These are phyloP conservation scores for Pterula multifida DNA, from an alignment of 1,284 basidiomycete species.

Conservation along the genomic window DNA sequence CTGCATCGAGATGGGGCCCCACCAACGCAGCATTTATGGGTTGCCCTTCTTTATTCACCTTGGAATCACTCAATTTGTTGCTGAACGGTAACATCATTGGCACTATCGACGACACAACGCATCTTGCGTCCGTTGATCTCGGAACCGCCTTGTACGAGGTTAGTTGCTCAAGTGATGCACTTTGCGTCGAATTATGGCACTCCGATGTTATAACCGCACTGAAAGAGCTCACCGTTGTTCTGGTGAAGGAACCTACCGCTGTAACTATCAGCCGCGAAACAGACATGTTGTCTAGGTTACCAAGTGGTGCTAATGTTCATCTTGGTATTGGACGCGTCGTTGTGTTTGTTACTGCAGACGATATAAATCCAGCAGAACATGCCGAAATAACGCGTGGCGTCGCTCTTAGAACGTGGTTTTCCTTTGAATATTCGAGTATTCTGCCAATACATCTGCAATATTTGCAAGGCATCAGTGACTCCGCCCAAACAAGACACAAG, in stretches of 20 bases:
- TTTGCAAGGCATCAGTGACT: slow-evolving; percentile 25
- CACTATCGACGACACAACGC: slow-evolving; percentile 31
- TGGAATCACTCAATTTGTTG: slow-evolving; percentile 41
- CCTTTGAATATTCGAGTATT: slow-evolving; percentile 51
- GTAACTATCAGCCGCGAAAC: too few species aligned
- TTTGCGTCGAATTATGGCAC: slow-evolving; percentile 68
- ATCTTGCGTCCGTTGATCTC: slow-evolving; percentile 34
- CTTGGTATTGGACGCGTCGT: slow-evolving; percentile 53
- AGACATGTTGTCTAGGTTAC: too few species aligned
- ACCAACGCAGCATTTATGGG: slow-evolving; percentile 25
- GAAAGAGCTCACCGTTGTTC: slow-evolving; percentile 13
- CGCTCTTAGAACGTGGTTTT: slow-evolving; percentile 37
- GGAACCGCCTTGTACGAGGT: slow-evolving; percentile 40
- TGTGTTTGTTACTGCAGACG: slow-evolving; percentile 60
- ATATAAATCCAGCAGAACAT: slow-evolving; percentile 63
- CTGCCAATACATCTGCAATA: slow-evolving; percentile 32
- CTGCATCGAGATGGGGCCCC: slow-evolving; percentile 16
- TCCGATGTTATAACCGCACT: slow-evolving; percentile 29
- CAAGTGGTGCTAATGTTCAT: slow-evolving; percentile 45
- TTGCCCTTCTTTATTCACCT: slow-evolving; percentile 40
- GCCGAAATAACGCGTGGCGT: slow-evolving; percentile 62
- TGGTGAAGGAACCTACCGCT: slow-evolving; percentile 22
- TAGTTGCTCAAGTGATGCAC: slow-evolving; percentile 43
- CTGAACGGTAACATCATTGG: slow-evolving; percentile 34
- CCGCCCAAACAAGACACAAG: slow-evolving; percentile 33